These are phyloP conservation scores for Avena insularis DNA, from an alignment of 176 grass and related monocot genomes.

Conservation along the genomic window DNA sequence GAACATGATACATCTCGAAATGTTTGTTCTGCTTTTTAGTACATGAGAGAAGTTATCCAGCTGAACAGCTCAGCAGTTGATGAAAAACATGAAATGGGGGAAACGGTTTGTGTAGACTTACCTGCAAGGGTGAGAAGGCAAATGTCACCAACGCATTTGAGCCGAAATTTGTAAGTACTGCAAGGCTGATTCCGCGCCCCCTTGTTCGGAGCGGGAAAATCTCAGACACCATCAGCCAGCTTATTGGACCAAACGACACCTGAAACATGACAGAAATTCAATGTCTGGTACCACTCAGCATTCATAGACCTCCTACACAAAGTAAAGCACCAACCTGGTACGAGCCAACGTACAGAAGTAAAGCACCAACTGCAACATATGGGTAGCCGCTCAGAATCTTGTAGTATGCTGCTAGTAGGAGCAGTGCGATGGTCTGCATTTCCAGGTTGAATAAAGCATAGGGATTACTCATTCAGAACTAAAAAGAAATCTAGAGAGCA, in stretches of 20 bases:
- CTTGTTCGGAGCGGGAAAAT: slow-evolving; percentile 95
- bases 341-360: slow-evolving; percentile 89
- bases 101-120: slow-evolving; percentile 30
- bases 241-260: slow-evolving; percentile 97
- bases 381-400: slow-evolving; percentile 73
- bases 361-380: slow-evolving; percentile 81
- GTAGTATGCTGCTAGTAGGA: slow-evolving; percentile 96
- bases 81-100: background rate
- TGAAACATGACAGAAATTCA: slow-evolving; percentile 48
- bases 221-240: slow-evolving; percentile 99
- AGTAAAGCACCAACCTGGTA: slow-evolving; percentile 77
- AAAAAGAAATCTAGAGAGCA: background rate
- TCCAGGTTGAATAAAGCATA: slow-evolving; percentile 30
- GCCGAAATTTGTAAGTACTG: slow-evolving; percentile 84
- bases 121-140: slow-evolving; percentile 86
- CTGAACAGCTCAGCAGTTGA: background rate
- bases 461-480: slow-evolving; percentile 31
- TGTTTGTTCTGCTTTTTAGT: background rate
- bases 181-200: slow-evolving; percentile 94
- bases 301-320: background rate
- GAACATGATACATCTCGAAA: background rate
- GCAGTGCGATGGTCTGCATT: slow-evolving; percentile 80
- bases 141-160: slow-evolving; percentile 90
- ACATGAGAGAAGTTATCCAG: background rate
- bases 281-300: slow-evolving; percentile 23